These are phyloP conservation scores for Carpinus viminea DNA, from an alignment of 306 rosid species.

Conservation along the genomic window DNA sequence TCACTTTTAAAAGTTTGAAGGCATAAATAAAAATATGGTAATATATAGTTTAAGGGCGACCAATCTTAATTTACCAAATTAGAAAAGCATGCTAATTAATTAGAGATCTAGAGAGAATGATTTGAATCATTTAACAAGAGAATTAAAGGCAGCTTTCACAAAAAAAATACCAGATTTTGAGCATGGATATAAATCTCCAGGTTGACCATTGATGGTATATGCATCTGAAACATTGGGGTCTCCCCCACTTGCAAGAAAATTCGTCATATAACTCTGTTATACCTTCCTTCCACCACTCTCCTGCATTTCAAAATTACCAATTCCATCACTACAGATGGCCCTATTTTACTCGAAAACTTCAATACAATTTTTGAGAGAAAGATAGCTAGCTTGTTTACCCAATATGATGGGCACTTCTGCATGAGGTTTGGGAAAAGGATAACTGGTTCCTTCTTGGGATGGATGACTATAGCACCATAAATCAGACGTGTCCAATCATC, in stretches of 20 bases:
- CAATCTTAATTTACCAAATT: no score
- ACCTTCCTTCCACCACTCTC: conserved; percentile 60
- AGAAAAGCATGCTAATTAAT: no score
- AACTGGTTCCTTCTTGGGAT: conserved; percentile 41
- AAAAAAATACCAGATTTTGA: conserved; percentile 40
- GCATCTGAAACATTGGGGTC: conserved; percentile 49
- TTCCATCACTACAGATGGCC: not conserved
- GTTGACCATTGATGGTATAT: conserved; percentile 63
- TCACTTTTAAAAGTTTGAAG: no score
- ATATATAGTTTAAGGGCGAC: no score
- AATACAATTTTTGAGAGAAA: not conserved
- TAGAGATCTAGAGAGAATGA: not conserved
- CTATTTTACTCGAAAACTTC: no score
- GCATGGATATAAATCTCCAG: conserved; percentile 60
- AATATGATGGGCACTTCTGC: conserved; percentile 48
- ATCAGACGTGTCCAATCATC: conserved; percentile 52
- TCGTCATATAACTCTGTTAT: conserved; percentile 27
- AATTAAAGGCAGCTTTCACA: not conserved
- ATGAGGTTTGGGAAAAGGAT: conserved; percentile 57
- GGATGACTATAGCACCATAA: conserved; percentile 54
- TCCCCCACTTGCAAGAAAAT: conserved; percentile 37
- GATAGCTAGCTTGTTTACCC: conserved; percentile 25
- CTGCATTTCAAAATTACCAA: conserved; percentile 4
- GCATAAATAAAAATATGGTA: no score
- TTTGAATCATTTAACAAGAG: not conserved